Base-by-base conservation (phyloP, 805 yeast genomes). In the Pichia gijzeniarum region DNA sequence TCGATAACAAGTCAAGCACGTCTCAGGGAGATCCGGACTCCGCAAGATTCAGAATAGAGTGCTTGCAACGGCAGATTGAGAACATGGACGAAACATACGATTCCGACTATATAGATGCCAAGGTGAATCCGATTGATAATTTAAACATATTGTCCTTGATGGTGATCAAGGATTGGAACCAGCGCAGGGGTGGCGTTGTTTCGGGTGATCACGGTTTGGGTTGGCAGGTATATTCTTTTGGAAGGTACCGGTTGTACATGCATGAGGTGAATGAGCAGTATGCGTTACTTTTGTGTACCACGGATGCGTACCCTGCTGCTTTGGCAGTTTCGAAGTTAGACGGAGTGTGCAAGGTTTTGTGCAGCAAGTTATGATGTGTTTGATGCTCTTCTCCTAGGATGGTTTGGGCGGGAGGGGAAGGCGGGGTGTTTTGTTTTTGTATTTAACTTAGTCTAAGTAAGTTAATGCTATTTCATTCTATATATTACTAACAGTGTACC, bases 51-150 rank as follows among this genome's bases (percentile, higher is more conserved):
- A 44, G 35, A 13, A 37, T 52, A 6, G 40, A 48, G 27, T 40
- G 44, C 14, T 33, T 51, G n/a, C 51, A 46, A 37, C 17, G 35
- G 17, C 43, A 53, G 38, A 43, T 52, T 4, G 48, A 43, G 2
- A 47, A 45, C 6, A 42, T 54, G 30, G 52, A 53, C 14, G 53
- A 48, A 14, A 48, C 46, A 6, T 53, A 48, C 34, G 51, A 48
- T 17, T 43, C 49, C 6, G 62, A 61, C 38, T 61, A 60, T 40
- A 59, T 62, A 14, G 51, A 57, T 38, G 60, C 63, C 3, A 54
- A 54, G 45, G 46, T 57, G 14, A 58, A 53, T 32, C 68, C 68
- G 3, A 40, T 53, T 7, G 66, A 64, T 17, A 58, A 61, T 43
- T 34, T 65, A 10, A 58, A 60, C 37, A 63, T 63, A 1, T 45